Conservation (phyloP, 805 yeast species). For the Candida suzukii region DNA sequence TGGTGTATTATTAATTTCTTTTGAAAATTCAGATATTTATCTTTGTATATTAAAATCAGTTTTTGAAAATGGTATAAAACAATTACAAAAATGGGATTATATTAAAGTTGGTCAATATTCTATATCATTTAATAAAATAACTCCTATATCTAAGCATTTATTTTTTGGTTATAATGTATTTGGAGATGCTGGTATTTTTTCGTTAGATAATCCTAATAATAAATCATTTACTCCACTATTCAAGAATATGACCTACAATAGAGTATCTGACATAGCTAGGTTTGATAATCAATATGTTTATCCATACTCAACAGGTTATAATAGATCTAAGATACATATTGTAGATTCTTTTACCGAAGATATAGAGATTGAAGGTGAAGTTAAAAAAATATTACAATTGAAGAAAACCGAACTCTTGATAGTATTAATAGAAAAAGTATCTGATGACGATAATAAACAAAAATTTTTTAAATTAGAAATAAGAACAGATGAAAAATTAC, state of each 20-base stretch:
- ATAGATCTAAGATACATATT: too few species aligned
- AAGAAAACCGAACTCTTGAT: too few species aligned
- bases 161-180: conserved; percentile 2
- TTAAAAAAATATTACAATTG: too few species aligned
- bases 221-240: conserved; percentile 2
- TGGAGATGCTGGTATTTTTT: conserved; percentile 1
- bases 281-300: too few species aligned
- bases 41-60: background rate
- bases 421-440: too few species aligned
- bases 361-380: too few species aligned
- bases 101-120: conserved; percentile 1
- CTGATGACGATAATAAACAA: too few species aligned
- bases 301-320: too few species aligned
- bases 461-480: too few species aligned
- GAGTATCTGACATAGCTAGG: too few species aligned
- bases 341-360: too few species aligned
- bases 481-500: background rate
- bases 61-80: too few species aligned
- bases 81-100: background rate
- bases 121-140: background rate
- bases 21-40: background rate
- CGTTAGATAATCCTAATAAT: conserved; percentile 4
- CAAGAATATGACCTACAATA: background rate
- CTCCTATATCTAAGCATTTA: background rate
- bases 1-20: background rate